Percentiles rank a stretch among this genome's conserved stretches.
These are phyloP conservation scores for Porodaedalea pini DNA, from an alignment of 1,284 basidiomycete genomes.

Conservation along the genomic window DNA sequence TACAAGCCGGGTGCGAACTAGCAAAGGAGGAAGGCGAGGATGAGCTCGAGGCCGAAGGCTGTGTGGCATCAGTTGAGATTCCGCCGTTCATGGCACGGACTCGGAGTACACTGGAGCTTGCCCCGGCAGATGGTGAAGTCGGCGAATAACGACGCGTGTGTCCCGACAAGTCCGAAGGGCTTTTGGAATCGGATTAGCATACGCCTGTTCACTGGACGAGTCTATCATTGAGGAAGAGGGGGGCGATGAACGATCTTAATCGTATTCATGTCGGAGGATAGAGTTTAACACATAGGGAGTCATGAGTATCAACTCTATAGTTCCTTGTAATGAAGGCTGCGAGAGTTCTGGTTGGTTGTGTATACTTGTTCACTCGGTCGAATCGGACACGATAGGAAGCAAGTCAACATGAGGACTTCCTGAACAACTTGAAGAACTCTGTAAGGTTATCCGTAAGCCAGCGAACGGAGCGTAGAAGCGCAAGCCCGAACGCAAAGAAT, in stretches of 20 bases:
- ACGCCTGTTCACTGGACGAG: constrained; percentile 2
- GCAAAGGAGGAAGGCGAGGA: constrained; percentile 9
- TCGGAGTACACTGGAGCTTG: too few species aligned
- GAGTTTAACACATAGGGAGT: too few species aligned
- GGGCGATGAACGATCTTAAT: too few species aligned
- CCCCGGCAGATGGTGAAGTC: too few species aligned
- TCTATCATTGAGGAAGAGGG: too few species aligned
- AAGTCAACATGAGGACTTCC: background rate
- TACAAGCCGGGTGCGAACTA: constrained; percentile 4
- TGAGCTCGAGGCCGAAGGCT: background rate
- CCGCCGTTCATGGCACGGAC: background rate
- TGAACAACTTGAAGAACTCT: background rate
- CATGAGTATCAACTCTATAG: too few species aligned
- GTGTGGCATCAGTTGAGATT: background rate
- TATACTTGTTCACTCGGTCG: background rate
- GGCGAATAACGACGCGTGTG: background rate
- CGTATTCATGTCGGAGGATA: too few species aligned
- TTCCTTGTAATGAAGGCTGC: too few species aligned
- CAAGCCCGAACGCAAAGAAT: background rate
- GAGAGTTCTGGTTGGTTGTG: too few species aligned
- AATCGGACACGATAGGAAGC: background rate
- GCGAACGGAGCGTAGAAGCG: background rate
- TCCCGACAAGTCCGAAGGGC: background rate
- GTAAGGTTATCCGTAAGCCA: background rate
- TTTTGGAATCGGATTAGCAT: background rate